phyloP scores from a whole-genome alignment of 2,329 filamentous ascomycete species.

The Dactylellina parvicollis region DNA sequence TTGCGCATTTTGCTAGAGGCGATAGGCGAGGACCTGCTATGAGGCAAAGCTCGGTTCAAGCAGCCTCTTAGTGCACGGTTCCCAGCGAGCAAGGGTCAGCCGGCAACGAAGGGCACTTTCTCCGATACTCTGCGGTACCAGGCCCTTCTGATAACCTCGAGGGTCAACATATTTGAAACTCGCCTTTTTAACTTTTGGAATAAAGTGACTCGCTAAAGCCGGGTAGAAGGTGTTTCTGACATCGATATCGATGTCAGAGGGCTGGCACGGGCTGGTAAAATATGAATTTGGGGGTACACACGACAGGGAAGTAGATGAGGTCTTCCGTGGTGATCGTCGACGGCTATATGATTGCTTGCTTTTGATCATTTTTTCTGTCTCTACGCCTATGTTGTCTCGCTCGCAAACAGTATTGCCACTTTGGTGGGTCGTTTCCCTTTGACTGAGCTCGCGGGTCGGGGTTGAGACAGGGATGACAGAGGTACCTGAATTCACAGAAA shows the following conservation, averaged over 20 bases:
- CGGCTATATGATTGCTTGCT: background rate
- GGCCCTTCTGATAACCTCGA: slow-evolving; percentile 6
- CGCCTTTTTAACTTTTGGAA: slow-evolving; percentile 40
- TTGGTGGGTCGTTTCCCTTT: slow-evolving; percentile 19
- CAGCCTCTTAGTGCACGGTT: slow-evolving; percentile 36
- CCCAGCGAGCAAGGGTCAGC: slow-evolving; percentile 26
- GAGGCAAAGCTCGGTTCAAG: slow-evolving; percentile 34
- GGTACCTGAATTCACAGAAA: slow-evolving; percentile 46
- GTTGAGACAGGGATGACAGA: slow-evolving; percentile 33
- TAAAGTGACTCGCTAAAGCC: slow-evolving; percentile 52
- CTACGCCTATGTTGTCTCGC: background rate
- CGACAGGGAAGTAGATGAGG: background rate
- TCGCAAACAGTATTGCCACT: slow-evolving; percentile 8
- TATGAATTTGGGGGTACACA: slow-evolving; percentile 4
- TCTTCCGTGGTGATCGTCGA: background rate
- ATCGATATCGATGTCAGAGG: slow-evolving; percentile 7
- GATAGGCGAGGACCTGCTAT: slow-evolving; percentile 31
- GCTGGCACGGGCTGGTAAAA: background rate
- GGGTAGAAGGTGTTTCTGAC: slow-evolving; percentile 31
- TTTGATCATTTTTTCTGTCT: background rate
- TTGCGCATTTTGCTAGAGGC: slow-evolving; percentile 32
- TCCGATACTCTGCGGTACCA: slow-evolving; percentile 49
- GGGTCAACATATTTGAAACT: slow-evolving; percentile 46
- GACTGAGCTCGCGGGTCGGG: slow-evolving; percentile 33
- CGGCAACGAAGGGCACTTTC: slow-evolving; percentile 52